Evolutionary conservation across 352 stramenopile species (phyloP), one percentile per base, ranked within the genome.

Genomic region (Phytophthora meadii): DNA sequence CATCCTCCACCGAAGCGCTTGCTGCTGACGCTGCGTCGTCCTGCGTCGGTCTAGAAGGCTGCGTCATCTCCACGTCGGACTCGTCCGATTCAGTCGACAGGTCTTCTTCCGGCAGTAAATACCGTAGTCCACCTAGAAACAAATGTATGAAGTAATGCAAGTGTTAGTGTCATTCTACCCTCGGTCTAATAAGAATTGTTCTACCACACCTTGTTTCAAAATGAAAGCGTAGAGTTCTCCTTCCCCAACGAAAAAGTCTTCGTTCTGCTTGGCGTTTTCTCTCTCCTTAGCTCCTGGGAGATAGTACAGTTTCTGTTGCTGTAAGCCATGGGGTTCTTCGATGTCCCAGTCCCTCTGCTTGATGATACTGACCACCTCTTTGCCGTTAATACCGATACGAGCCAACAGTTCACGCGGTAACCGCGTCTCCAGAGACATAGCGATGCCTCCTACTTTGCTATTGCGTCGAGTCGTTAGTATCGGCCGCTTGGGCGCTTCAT

Each of bases 211-310:
- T 69, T 74, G 37, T 56, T 59, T 49, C n/a, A 77, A 36, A 68
- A 77, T 77, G 37, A 68, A 77, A 2, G 69, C 69, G 47, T 77
- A 77, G 34, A 77, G 59, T 59, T 77, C 69, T 42, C 69, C 64
- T 30, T 77, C 69, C 8, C 69, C 69, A 0, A 77, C 65, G 39
- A 77, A 77, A 60, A 61, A 77, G 45, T 74, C 45, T 39, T 61
- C 24, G 9, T 37, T 61, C 11, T 68, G 54, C 11, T 40, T 27
- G 2, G 27, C 41, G 4, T 60, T 1, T 24, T 45, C 11, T 5
- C 8, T 15, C 12, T 48, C 45, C 22, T 48, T 61, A 1, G 27
- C 47, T 4, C 54, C 59, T 39, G 65, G 64, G 11, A 62, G 7
- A 50, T 74, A 69, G 19, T 77, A 77, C 2, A 74, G 14, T 7